Evolutionary conservation across 768 basidiomycete species (phyloP).

Genomic region (Lactarius trivialis): DNA sequence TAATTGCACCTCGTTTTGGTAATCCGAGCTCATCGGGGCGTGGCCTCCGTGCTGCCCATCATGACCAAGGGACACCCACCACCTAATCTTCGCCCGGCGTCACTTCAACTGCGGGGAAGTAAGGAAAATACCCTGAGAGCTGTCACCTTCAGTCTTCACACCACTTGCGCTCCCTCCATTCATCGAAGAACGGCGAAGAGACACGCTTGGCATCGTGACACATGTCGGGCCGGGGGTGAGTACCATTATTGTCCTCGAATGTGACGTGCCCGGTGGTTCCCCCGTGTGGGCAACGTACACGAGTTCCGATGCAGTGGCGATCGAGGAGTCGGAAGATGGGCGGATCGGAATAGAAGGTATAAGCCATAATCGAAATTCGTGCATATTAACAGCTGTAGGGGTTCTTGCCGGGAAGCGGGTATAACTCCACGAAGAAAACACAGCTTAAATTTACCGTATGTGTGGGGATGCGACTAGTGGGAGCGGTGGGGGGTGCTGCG

Average conservation of each 20-base stretch:
- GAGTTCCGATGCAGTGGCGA: conserved; percentile 16
- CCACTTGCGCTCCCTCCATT: neutral
- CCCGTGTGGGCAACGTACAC: neutral
- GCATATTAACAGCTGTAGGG: conserved; percentile 8
- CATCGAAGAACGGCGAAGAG: neutral
- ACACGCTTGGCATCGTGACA: neutral
- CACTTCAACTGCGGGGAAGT: conserved; percentile 3
- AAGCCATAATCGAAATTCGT: conserved; percentile 3
- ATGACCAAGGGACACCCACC: neutral
- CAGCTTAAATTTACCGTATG: neutral
- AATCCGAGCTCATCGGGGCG: conserved; percentile 19
- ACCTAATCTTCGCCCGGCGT: conserved; percentile 1
- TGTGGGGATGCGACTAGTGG: neutral
- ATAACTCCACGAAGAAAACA: neutral
- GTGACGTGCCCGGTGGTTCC: neutral
- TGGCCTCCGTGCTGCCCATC: neutral
- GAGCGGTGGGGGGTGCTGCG: neutral
- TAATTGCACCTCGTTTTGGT: neutral
- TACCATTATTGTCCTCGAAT: neutral
- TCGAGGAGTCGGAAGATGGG: conserved; percentile 12
- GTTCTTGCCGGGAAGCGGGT: neutral
- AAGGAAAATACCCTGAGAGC: neutral
- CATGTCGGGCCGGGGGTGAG: conserved; percentile 3
- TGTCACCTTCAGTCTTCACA: conserved; percentile 1
- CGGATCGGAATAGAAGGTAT: conserved; percentile 14